Conservation (phyloP, 2,329 filamentous ascomycete genomes). For the Cercospora citrullina region DNA sequence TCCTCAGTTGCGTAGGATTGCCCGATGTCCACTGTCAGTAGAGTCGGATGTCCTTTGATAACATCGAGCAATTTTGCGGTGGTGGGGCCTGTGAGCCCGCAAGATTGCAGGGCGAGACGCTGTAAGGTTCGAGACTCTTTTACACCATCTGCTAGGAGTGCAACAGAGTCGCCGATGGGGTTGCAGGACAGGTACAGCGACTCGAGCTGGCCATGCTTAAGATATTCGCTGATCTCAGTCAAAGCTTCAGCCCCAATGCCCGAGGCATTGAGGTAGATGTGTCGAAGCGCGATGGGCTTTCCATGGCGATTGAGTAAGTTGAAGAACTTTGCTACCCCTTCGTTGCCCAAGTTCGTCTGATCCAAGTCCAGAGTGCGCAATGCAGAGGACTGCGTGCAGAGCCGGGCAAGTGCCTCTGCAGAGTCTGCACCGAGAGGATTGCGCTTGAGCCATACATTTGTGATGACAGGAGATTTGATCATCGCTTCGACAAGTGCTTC, state of each 20-base stretch:
- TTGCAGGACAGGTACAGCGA: conserved; percentile 40
- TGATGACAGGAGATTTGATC: conserved; percentile 47
- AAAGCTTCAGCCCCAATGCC: conserved; percentile 35
- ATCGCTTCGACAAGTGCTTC: conserved; percentile 48
- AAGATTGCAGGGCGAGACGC: conserved; percentile 46
- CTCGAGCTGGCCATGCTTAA: conserved; percentile 27
- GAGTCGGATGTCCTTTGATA: conserved; percentile 39
- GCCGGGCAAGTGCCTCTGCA: conserved; percentile 45
- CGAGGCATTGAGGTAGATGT: conserved; percentile 40
- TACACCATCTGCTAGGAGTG: conserved; percentile 33
- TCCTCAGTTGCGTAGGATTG: conserved; percentile 53
- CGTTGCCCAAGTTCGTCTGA: conserved; percentile 54
- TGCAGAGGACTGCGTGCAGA: conserved; percentile 47
- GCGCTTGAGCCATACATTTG: conserved; percentile 57
- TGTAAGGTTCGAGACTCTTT: conserved; percentile 28
- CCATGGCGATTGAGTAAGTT: conserved; percentile 29
- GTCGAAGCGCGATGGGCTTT: conserved; percentile 30
- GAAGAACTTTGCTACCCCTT: conserved; percentile 50
- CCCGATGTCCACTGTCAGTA: conserved; percentile 48
- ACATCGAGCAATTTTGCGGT: conserved; percentile 43
- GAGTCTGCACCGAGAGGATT: conserved; percentile 51
- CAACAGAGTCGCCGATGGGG: conserved; percentile 34
- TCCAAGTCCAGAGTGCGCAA: conserved; percentile 56
- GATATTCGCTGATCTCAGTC: conserved; percentile 33
- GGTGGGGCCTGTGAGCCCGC: conserved; percentile 47